Evolutionary conservation across 805 yeast species (phyloP).

Genomic region (Nakazawaea populi): DNA sequence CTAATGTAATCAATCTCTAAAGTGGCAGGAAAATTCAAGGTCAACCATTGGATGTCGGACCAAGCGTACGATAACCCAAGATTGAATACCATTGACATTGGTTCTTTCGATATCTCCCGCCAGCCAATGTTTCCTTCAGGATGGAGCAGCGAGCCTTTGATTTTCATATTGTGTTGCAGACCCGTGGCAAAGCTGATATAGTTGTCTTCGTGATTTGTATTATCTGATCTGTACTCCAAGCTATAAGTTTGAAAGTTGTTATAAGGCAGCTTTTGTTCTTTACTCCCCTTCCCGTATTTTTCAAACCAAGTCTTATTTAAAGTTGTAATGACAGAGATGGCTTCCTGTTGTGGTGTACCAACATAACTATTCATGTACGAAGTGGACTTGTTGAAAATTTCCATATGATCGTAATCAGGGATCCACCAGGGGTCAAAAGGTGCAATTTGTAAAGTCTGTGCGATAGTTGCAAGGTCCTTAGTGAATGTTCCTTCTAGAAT

Average conservation of each 20-base stretch:
- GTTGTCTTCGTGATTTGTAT: conserved; percentile 18
- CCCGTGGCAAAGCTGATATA: conserved; percentile 31
- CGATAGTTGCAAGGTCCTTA: conserved; percentile 12
- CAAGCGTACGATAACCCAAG: conserved; percentile 66
- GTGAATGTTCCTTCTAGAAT: conserved; percentile 55
- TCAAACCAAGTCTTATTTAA: conserved; percentile 32
- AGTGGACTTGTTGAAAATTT: conserved; percentile 21
- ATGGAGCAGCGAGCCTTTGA: conserved; percentile 28
- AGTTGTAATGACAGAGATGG: conserved; percentile 30
- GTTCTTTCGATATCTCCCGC: conserved; percentile 75
- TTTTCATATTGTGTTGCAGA: conserved; percentile 21
- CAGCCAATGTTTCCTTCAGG: conserved; percentile 54
- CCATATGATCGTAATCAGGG: conserved; percentile 32
- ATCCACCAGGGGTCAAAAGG: conserved; percentile 38
- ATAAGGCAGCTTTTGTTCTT: conserved; percentile 1
- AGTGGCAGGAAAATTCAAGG: conserved; percentile 29
- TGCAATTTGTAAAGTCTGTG: conserved; percentile 37
- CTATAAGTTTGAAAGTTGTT: conserved; percentile 28
- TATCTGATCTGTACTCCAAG: conserved; percentile 27
- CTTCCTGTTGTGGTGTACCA: conserved; percentile 34
- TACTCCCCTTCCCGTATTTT: background rate
- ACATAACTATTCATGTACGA: conserved; percentile 32
- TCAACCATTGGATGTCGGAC: conserved; percentile 32
- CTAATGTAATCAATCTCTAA: conserved; percentile 34
- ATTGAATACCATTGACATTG: conserved; percentile 76